Conservation (phyloP, 176 grass and related monocot genomes). For the Alopecurus myosuroides region DNA sequence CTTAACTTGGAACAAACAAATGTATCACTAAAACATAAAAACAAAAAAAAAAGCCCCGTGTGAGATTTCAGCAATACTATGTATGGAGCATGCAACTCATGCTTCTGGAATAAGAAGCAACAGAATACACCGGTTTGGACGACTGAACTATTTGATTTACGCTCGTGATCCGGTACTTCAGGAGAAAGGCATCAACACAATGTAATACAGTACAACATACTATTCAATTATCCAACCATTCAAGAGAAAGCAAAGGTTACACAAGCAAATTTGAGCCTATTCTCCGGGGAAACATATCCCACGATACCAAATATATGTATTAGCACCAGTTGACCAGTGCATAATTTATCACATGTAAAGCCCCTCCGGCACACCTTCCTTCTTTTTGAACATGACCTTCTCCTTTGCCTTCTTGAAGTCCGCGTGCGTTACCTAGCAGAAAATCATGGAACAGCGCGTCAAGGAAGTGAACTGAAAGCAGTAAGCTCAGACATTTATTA, state of each 20-base stretch:
- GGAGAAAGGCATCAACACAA: conserved; percentile 4
- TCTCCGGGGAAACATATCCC: conserved; percentile 9
- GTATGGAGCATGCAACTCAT: not conserved
- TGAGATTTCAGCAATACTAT: not conserved
- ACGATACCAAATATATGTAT: conserved; percentile 3
- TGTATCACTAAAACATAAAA: no score
- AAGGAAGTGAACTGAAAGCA: not conserved
- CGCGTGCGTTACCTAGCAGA: conserved; percentile 58
- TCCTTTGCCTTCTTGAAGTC: conserved; percentile 99
- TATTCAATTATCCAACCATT: conserved; percentile 4
- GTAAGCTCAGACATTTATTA: not conserved
- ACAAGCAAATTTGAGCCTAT: not conserved
- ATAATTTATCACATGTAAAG: conserved; percentile 77
- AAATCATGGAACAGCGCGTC: conserved; percentile 4
- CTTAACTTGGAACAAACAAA: no score
- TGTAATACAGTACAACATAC: not conserved
- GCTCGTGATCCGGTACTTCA: not conserved
- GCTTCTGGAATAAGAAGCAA: not conserved
- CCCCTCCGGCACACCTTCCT: conserved; percentile 97
- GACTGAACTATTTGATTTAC: not conserved
- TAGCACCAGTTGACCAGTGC: not conserved
- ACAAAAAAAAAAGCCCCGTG: no score
- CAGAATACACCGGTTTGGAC: not conserved
- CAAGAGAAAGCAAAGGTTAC: not conserved
- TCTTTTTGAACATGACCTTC: conserved; percentile 99